Percentiles rank a stretch among this genome's conserved stretches.
These are phyloP conservation scores for Neurospora sp. DNA, from an alignment of 495 filamentous ascomycete species.

Conservation along the genomic window DNA sequence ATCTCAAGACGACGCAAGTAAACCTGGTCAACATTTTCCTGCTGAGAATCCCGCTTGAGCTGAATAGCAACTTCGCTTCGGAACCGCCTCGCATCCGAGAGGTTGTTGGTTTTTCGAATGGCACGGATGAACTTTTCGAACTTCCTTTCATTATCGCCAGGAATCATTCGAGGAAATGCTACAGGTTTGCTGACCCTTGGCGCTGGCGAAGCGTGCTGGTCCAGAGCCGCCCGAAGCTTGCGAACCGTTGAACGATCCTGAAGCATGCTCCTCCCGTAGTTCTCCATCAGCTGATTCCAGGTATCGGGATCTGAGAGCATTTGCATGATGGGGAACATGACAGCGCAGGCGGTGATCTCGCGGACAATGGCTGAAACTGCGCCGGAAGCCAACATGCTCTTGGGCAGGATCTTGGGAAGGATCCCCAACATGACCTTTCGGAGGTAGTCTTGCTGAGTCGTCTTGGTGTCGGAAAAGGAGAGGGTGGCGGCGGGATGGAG, in stretches of 20 bases:
- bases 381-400: slow-evolving; percentile 62
- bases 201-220: slow-evolving; percentile 84
- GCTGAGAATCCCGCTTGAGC: slow-evolving; percentile 70
- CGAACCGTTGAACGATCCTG: slow-evolving; percentile 94
- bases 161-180: slow-evolving; percentile 47
- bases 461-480: slow-evolving; percentile 68
- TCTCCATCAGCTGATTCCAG: slow-evolving; percentile 93
- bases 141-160: slow-evolving; percentile 70
- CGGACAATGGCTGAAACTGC: slow-evolving; percentile 69
- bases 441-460: slow-evolving; percentile 78
- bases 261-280: slow-evolving; percentile 73
- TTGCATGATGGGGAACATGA: slow-evolving; percentile 60
- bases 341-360: slow-evolving; percentile 74
- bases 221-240: slow-evolving; percentile 84
- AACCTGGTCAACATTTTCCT: slow-evolving; percentile 69
- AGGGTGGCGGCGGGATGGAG: slow-evolving; percentile 84
- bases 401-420: slow-evolving; percentile 67
- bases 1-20: slow-evolving; percentile 85
- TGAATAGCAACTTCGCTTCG: slow-evolving; percentile 89
- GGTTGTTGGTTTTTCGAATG: slow-evolving; percentile 76
- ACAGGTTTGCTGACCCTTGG: slow-evolving; percentile 54
- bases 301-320: slow-evolving; percentile 82
- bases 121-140: slow-evolving; percentile 93
- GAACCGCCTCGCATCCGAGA: slow-evolving; percentile 90
- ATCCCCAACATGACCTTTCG: slow-evolving; percentile 58